Evolutionary conservation across 306 rosid genomes (phyloP).

Genomic region (Comarum palustre): DNA sequence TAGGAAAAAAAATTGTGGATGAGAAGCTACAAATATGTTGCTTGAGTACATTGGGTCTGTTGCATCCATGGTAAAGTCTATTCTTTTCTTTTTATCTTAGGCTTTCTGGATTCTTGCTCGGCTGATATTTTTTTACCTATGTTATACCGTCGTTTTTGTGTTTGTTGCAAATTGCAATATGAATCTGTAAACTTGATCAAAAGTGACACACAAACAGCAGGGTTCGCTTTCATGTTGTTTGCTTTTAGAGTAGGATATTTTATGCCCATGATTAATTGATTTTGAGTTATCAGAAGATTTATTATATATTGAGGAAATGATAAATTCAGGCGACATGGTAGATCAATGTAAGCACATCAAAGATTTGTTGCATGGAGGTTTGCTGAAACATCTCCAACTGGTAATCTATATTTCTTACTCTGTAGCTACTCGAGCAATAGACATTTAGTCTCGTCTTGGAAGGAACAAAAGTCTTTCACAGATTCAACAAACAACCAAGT

Average conservation of each 20-base stretch:
- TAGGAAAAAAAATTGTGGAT: too few species aligned
- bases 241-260: neutral
- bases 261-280: neutral
- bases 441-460: neutral
- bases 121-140: neutral
- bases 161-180: neutral
- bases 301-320: constrained; percentile 46
- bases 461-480: neutral
- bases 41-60: constrained; percentile 65
- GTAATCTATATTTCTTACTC: constrained; percentile 36
- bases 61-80: constrained; percentile 59
- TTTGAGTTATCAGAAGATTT: neutral
- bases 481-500: neutral
- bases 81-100: constrained; percentile 15
- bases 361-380: constrained; percentile 54
- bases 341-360: constrained; percentile 76
- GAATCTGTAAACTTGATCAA: neutral
- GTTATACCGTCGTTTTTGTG: neutral
- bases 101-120: neutral
- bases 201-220: neutral
- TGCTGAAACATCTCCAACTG: constrained; percentile 60
- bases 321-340: constrained; percentile 68
- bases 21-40: constrained; percentile 84
- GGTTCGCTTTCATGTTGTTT: neutral
- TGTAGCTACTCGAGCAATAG: constrained; percentile 1